Percentiles rank a stretch among this genome's conserved stretches.
Conservation (phyloP, 805 yeast species). For the Wickerhamiella brachini region DNA sequence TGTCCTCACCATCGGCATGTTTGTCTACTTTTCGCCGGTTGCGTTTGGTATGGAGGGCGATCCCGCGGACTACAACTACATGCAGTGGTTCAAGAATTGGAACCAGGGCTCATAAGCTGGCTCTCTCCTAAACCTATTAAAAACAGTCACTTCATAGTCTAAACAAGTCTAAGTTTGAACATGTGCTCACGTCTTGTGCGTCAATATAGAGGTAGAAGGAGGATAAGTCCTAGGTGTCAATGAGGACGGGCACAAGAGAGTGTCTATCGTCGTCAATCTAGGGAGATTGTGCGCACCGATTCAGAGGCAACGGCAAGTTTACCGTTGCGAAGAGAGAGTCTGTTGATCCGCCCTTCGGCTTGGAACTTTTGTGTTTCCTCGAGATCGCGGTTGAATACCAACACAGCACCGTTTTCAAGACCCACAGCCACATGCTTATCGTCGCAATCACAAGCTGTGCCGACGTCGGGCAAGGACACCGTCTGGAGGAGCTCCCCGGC, state of each 20-base stretch:
- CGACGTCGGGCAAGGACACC: constrained; percentile 8
- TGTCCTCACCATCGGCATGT: constrained; percentile 40
- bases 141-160: background rate
- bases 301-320: constrained; percentile 8
- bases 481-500: constrained; percentile 13
- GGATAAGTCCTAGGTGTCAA: too few relatives aligned
- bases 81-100: constrained; percentile 33
- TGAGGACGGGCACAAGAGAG: too few relatives aligned
- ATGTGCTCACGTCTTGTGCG: too few relatives aligned
- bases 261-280: too few relatives aligned
- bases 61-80: constrained; percentile 32
- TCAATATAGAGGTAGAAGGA: too few relatives aligned
- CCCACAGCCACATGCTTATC: constrained; percentile 11
- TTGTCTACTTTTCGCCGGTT: constrained; percentile 49
- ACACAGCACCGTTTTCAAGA: constrained; percentile 14
- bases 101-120: constrained; percentile 10
- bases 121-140: background rate
- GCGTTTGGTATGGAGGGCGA: constrained; percentile 70
- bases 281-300: background rate
- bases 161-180: background rate
- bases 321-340: constrained; percentile 4
- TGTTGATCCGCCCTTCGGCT: constrained; percentile 14
- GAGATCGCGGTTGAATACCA: constrained; percentile 4
- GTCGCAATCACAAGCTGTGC: constrained; percentile 14
- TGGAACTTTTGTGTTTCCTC: background rate